Evolutionary conservation across 1,284 basidiomycete genomes (phyloP).

Genomic region (Malassezia restricta): DNA sequence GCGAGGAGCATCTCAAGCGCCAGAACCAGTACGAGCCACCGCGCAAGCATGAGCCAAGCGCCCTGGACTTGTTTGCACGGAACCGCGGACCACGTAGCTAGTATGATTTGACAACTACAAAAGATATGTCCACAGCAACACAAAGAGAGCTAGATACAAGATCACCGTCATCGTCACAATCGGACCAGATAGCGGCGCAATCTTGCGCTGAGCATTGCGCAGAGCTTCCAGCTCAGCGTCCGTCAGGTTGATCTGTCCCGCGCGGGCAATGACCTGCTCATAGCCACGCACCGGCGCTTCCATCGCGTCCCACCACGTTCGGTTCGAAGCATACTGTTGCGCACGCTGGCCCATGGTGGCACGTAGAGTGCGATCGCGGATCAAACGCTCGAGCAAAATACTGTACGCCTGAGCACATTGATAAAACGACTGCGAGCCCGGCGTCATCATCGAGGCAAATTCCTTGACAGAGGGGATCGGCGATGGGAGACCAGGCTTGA

Average conservation of each 20-base stretch:
- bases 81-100: conserved; percentile 9
- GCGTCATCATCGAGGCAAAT: conserved; percentile 44
- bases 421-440: conserved; percentile 43
- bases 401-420: conserved; percentile 49
- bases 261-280: conserved; percentile 43
- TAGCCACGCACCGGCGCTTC: conserved; percentile 52
- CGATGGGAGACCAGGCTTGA: conserved; percentile 16
- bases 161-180: conserved; percentile 22
- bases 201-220: conserved; percentile 24
- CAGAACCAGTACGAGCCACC: neutral
- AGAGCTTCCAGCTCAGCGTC: conserved; percentile 39
- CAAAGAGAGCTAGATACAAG: conserved; percentile 27
- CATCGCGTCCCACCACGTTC: conserved; percentile 54
- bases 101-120: conserved; percentile 5
- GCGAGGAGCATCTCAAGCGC: neutral
- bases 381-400: conserved; percentile 46
- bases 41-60: conserved; percentile 6
- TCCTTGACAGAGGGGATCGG: conserved; percentile 27
- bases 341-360: conserved; percentile 48
- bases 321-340: conserved; percentile 46
- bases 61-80: conserved; percentile 11
- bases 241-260: conserved; percentile 23
- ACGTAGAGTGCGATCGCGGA: conserved; percentile 46
- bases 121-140: conserved; percentile 17
- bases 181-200: conserved; percentile 33